Conservation (phyloP, 1,139 yeast genomes). For the Yamadazyma aaseri region DNA sequence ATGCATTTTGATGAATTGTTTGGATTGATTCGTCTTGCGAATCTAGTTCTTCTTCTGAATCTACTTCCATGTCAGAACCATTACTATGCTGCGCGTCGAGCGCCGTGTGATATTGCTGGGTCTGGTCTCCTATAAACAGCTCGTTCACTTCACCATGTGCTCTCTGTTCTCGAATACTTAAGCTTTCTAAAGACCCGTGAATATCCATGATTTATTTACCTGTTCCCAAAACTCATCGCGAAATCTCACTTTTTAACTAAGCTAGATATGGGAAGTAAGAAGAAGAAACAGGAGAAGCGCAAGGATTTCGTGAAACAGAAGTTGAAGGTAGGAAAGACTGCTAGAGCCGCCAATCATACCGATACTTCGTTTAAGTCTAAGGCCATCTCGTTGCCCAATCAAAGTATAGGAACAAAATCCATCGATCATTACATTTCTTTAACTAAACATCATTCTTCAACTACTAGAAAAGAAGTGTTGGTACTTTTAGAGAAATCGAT, state of each 20-base stretch:
- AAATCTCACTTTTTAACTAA: no score
- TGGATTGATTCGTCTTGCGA: conserved; percentile 8
- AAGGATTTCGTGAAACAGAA: conserved; percentile 80
- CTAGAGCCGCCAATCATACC: conserved; percentile 71
- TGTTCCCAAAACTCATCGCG: conserved; percentile 10
- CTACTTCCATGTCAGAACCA: conserved; percentile 17
- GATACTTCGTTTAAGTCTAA: conserved; percentile 85
- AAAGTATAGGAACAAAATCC: conserved; percentile 49
- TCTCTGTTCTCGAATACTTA: conserved; percentile 7
- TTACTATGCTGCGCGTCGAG: conserved; percentile 1
- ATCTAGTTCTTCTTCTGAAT: conserved; percentile 19
- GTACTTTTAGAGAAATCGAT: conserved; percentile 45
- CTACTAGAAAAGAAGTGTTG: conserved; percentile 74
- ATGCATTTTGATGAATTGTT: conserved; percentile 9
- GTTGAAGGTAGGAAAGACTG: conserved; percentile 84
- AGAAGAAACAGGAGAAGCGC: conserved; percentile 64
- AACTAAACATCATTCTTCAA: conserved; percentile 72
- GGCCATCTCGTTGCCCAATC: conserved; percentile 61
- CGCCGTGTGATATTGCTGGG: conserved; percentile 8
- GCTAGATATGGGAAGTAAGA: conserved; percentile 51
- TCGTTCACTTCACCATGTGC: not conserved
- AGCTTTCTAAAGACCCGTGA: not conserved
- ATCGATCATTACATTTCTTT: conserved; percentile 61
- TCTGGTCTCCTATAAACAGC: not conserved
- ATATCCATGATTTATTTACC: not conserved